phyloP scores from a whole-genome alignment of 1,284 basidiomycete genomes.

The Boletus sp. region DNA sequence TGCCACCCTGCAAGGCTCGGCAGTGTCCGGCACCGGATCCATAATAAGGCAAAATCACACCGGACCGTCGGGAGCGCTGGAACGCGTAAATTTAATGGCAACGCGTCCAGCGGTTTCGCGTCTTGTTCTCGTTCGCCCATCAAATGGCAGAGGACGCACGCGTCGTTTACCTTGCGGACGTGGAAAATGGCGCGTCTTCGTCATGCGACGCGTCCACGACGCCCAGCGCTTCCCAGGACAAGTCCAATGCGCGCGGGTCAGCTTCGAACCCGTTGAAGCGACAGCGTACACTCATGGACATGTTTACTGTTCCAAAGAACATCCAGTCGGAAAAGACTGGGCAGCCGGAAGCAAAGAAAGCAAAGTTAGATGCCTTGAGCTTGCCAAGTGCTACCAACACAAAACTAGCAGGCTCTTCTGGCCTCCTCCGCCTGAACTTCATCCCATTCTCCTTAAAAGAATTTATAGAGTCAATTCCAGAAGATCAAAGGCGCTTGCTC shows the following conservation, averaged over 20 bases:
- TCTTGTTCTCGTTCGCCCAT: conserved; percentile 11
- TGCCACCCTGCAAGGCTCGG: neutral
- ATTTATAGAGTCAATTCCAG: conserved; percentile 52
- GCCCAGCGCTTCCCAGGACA: conserved; percentile 20
- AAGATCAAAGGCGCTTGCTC: conserved; percentile 56
- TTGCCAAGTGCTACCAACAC: conserved; percentile 20
- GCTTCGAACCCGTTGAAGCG: conserved; percentile 46
- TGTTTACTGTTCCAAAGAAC: conserved; percentile 45
- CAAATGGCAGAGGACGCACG: conserved; percentile 36
- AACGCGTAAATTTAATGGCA: neutral
- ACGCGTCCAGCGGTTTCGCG: conserved; percentile 9
- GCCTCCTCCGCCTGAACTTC: conserved; percentile 52
- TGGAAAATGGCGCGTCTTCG: conserved; percentile 33
- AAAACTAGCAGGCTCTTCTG: conserved; percentile 17
- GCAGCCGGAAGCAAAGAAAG: conserved; percentile 40
- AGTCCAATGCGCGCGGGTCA: conserved; percentile 10
- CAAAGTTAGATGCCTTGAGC: conserved; percentile 31
- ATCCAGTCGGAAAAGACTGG: conserved; percentile 33
- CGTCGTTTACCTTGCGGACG: conserved; percentile 57
- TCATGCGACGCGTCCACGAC: conserved; percentile 12
- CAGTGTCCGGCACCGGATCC: conserved; percentile 5
- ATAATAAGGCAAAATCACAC: conserved; percentile 16
- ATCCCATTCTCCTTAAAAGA: conserved; percentile 64
- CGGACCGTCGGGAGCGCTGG: neutral
- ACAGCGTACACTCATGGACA: conserved; percentile 61